Conservation (phyloP, 495 filamentous ascomycete species). For the Neurospora sp. region DNA sequence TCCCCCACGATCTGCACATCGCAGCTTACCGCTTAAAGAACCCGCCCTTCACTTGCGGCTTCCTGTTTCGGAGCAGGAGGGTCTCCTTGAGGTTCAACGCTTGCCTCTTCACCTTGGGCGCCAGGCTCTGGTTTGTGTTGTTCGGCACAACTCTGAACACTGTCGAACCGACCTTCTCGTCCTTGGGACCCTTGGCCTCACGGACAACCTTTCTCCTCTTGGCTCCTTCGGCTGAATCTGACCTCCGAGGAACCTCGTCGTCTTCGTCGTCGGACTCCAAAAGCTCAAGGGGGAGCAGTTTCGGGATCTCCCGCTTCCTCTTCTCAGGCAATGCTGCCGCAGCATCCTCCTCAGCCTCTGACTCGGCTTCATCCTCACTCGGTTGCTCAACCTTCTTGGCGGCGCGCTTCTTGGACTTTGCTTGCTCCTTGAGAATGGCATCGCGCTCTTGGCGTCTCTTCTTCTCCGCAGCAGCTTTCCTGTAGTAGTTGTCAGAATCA, state of each 20-base stretch:
- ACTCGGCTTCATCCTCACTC: conserved; percentile 6
- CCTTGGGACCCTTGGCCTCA: conserved; percentile 22
- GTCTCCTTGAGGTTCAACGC: conserved; percentile 22
- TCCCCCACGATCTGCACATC: conserved; percentile 7
- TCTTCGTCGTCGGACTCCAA: conserved; percentile 36
- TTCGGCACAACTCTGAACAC: conserved; percentile 31
- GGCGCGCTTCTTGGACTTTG: conserved; percentile 27
- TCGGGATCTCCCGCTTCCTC: conserved; percentile 25
- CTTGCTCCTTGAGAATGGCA: conserved; percentile 35
- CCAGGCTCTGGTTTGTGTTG: conserved; percentile 21
- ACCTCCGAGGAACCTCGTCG: conserved; percentile 10
- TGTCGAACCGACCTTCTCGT: conserved; percentile 30
- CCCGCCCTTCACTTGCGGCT: conserved; percentile 18
- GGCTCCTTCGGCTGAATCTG: conserved; percentile 11
- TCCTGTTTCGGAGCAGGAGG: conserved; percentile 26
- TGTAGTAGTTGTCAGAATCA: conserved; percentile 11
- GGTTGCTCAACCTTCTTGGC: background rate
- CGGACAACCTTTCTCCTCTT: conserved; percentile 29
- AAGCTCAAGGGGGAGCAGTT: conserved; percentile 35
- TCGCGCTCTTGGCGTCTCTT: conserved; percentile 37
- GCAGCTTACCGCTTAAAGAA: conserved; percentile 27
- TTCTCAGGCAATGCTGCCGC: conserved; percentile 9
- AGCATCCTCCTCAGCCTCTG: conserved; percentile 11
- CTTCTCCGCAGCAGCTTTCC: conserved; percentile 32
- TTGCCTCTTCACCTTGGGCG: conserved; percentile 29